Evolutionary conservation across 2,329 filamentous ascomycete species (phyloP), one percentile per base, ranked within the genome.

Genomic region (Monilinia polystroma): DNA sequence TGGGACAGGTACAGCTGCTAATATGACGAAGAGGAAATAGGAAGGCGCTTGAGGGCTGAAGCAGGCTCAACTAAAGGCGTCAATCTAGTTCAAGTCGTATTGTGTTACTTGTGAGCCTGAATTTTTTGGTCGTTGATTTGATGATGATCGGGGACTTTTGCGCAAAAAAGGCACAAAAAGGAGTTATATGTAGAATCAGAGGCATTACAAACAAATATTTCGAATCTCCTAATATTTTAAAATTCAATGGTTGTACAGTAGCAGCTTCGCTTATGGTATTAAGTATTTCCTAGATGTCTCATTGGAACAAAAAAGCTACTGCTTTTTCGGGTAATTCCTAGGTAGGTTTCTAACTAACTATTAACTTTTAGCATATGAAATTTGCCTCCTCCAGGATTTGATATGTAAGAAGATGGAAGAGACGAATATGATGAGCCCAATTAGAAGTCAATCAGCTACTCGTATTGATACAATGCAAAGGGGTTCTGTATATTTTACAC

Each of bases 111-210:
- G 64, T 38, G 62, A 52, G 45, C 52, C 53, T 45, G 54, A 23
- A 45, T 58, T 58, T 64, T 66, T 60, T 66, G 47, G n/a, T 66
- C 41, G 12, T 47, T 45, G 47, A 66, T 58, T 70, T 63, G 53
- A 57, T 73, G 70, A 71, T 62, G 32, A 51, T 52, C 23, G 45
- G 55, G 55, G 47, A 18, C 26, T 38, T 20, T 60, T 62, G 35
- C 35, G 72, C 69, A 68, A 70, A 71, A 73, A 72, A 74, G 73
- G 68, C 72, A 71, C 72, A 72, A 62, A 62, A 51, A 70, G 71
- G 70, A 71, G 72, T 74, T 60, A 59, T 74, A 73, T 73, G 64
- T 75, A 75, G 73, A 76, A 69, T 64, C 67, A 70, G 66, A 63
- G 67, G 67, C 59, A 69, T 70, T 69, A 67, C 68, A 70, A 72